Percentiles rank a stretch among this genome's conserved stretches.
These are phyloP conservation scores for Cladophialophora exuberans DNA, from an alignment of 2,329 filamentous ascomycete genomes.

Conservation along the genomic window DNA sequence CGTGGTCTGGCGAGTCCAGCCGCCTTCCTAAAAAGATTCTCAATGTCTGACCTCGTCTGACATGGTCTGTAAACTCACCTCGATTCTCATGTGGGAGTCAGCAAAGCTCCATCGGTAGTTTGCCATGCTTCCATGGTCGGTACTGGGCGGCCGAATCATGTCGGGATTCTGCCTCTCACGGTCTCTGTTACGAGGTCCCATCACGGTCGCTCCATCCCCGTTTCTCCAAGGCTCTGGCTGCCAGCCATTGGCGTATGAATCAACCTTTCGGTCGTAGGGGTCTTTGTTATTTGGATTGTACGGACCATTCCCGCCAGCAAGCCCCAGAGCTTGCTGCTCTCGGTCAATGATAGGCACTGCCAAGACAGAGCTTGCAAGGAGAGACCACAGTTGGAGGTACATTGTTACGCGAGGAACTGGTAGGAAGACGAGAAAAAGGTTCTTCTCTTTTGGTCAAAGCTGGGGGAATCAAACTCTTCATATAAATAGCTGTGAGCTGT, in stretches of 20 bases:
- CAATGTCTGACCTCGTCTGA: background rate
- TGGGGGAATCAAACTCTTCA: background rate
- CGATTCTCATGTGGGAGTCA: conserved; percentile 66
- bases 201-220: conserved; percentile 65
- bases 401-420: conserved; percentile 18
- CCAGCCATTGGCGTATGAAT: conserved; percentile 25
- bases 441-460: background rate
- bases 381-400: conserved; percentile 22
- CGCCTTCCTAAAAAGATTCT: conserved; percentile 60
- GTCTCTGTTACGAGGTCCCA: conserved; percentile 70
- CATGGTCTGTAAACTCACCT: conserved; percentile 48
- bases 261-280: conserved; percentile 28
- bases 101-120: conserved; percentile 76
- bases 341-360: conserved; percentile 24
- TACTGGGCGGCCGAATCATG: conserved; percentile 71
- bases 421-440: conserved; percentile 3
- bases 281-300: conserved; percentile 25
- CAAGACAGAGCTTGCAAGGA: conserved; percentile 22
- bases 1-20: conserved; percentile 73
- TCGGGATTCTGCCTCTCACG: conserved; percentile 73
- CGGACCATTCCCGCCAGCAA: conserved; percentile 15
- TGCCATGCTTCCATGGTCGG: conserved; percentile 69
- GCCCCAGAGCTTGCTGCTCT: conserved; percentile 45
- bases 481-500: conserved; percentile 7
- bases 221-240: conserved; percentile 65